Evolutionary conservation across 1,284 basidiomycete genomes (phyloP).

Genomic region (Ceratobasidium sp.): DNA sequence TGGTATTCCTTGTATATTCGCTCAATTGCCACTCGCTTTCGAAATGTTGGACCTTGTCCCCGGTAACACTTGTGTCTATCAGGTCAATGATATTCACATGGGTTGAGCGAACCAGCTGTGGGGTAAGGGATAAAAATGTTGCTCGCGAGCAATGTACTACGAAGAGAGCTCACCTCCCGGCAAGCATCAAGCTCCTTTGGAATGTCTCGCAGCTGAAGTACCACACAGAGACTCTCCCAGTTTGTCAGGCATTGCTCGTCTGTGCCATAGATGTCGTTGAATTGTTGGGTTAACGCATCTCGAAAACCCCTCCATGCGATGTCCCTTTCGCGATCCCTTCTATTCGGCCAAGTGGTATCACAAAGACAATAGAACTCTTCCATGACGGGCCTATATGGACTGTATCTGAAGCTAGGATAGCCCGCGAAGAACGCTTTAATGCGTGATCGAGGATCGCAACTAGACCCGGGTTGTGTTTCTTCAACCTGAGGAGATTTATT

Average conservation of each 20-base stretch:
- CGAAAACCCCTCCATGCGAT: background rate
- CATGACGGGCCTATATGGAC: slow-evolving; percentile 30
- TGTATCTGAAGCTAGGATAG: slow-evolving; percentile 21
- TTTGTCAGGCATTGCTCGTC: background rate
- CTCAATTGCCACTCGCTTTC: slow-evolving; percentile 22
- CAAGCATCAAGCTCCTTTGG: slow-evolving; percentile 26
- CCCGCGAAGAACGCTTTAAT: slow-evolving; percentile 3
- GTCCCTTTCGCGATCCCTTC: background rate
- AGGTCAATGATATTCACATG: slow-evolving; percentile 47
- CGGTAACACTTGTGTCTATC: slow-evolving; percentile 26
- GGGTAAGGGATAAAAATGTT: background rate
- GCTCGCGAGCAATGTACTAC: background rate
- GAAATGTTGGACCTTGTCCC: slow-evolving; percentile 5
- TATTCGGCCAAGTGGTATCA: background rate
- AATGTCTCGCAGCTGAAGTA: slow-evolving; percentile 11
- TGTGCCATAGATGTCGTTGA: slow-evolving; percentile 35
- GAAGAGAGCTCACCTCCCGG: background rate
- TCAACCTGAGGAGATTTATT: no score
- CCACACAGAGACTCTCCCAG: slow-evolving; percentile 19
- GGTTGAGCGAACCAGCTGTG: slow-evolving; percentile 35
- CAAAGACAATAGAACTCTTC: slow-evolving; percentile 41
- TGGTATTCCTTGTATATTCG: slow-evolving; percentile 35
- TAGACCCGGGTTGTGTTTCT: no score
- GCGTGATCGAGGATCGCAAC: background rate
- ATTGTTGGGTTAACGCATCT: slow-evolving; percentile 19